Evolutionary conservation across 2,329 filamentous ascomycete species (phyloP).

Genomic region (Hypoxylon sp.): DNA sequence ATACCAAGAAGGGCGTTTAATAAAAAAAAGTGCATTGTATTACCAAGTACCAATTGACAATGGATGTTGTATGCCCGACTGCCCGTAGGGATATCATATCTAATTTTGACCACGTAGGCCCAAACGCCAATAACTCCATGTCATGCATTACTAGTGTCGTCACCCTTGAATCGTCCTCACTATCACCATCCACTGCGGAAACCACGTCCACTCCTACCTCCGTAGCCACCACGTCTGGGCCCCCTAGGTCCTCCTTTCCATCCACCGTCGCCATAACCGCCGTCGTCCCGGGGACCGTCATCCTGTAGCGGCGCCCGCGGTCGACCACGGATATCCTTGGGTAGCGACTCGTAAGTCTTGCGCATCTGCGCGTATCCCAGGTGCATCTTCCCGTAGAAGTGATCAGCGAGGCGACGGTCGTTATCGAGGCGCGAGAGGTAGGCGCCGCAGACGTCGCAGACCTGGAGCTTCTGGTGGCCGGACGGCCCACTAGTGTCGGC

Average conservation of each 20-base stretch:
- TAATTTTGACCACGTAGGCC: slow-evolving; percentile 26
- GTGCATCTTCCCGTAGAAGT: slow-evolving; percentile 99
- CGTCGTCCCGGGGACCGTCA: slow-evolving; percentile 60
- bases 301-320: slow-evolving; percentile 66
- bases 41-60: slow-evolving; percentile 18
- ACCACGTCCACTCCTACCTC: slow-evolving; percentile 59
- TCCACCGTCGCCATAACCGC: slow-evolving; percentile 62
- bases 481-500: slow-evolving; percentile 93
- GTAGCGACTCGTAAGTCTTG: slow-evolving; percentile 89
- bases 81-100: slow-evolving; percentile 37
- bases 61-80: slow-evolving; percentile 14
- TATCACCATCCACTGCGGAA: slow-evolving; percentile 65
- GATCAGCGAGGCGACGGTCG: slow-evolving; percentile 91
- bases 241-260: slow-evolving; percentile 64
- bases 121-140: slow-evolving; percentile 49
- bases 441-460: slow-evolving; percentile 97
- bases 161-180: not conserved
- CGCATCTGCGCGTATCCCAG: slow-evolving; percentile 98
- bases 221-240: slow-evolving; percentile 67
- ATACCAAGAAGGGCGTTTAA: slow-evolving; percentile 34
- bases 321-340: slow-evolving; percentile 85
- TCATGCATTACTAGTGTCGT: slow-evolving; percentile 40
- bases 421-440: slow-evolving; percentile 95
- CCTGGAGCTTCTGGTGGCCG: slow-evolving; percentile 97
- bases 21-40: slow-evolving; percentile 28